These are phyloP conservation scores for Wallacemonas sp. DNA, from an alignment of 208 protist species.

Conservation along the genomic window DNA sequence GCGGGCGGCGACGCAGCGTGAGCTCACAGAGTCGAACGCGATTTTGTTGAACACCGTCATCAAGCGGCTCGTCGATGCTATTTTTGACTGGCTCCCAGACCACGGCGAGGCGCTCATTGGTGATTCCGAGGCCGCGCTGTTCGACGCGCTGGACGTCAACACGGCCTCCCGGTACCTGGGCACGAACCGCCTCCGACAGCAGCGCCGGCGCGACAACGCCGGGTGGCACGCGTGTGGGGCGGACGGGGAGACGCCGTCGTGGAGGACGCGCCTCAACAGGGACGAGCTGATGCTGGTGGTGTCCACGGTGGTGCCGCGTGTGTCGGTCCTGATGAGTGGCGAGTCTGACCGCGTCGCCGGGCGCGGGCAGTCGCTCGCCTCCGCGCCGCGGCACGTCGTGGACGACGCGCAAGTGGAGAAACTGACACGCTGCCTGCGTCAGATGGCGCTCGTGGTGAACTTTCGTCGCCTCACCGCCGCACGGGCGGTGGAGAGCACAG, in stretches of 20 bases:
- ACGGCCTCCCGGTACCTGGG: not conserved
- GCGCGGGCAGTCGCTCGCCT: not conserved
- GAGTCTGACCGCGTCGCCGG: not conserved
- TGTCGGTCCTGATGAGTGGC: not conserved
- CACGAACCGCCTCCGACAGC: not conserved
- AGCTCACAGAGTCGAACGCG: not conserved
- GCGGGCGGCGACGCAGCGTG: not conserved
- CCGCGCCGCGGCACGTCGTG: not conserved
- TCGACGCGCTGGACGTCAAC: not conserved
- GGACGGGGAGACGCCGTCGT: too few relatives aligned
- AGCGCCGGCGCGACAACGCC: not conserved
- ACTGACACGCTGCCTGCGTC: slow-evolving; percentile 6
- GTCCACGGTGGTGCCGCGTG: not conserved
- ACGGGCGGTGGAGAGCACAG: not conserved
- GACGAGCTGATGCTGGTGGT: slow-evolving; percentile 26
- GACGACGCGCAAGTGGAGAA: not conserved
- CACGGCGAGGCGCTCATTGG: not conserved
- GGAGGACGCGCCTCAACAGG: not conserved
- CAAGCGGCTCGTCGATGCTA: slow-evolving; percentile 1
- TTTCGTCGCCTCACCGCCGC: slow-evolving; percentile 13
- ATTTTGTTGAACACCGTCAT: not conserved
- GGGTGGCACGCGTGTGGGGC: not conserved
- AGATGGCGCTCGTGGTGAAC: slow-evolving; percentile 19
- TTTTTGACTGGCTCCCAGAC: not conserved
- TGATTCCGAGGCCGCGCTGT: not conserved